Evolutionary conservation across 2,329 filamentous ascomycete genomes (phyloP).

Genomic region (Colletotrichum caudatum): DNA sequence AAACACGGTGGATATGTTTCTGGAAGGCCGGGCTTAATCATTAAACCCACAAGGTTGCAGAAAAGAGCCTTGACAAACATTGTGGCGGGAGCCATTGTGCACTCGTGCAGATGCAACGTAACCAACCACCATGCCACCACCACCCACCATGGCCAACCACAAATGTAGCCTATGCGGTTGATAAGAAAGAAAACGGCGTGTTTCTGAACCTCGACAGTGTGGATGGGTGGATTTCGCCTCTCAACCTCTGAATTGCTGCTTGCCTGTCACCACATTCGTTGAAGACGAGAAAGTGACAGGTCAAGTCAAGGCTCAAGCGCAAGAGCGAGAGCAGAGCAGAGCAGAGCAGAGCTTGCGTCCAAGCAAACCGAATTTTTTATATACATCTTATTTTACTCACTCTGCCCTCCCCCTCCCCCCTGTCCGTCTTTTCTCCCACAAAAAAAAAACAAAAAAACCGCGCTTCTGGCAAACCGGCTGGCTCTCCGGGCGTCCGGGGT

Average conservation of each 20-base stretch:
- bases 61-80: slow-evolving; percentile 13
- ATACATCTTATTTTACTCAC: too few relatives aligned
- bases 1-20: not conserved
- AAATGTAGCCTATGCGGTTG: not conserved
- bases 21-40: not conserved
- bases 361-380: not conserved
- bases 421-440: not conserved
- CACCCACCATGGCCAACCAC: not conserved
- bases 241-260: not conserved
- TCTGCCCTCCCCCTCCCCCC: not conserved
- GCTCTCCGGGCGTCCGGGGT: slow-evolving; percentile 36
- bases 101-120: slow-evolving; percentile 18
- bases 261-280: slow-evolving; percentile 15
- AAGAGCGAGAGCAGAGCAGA: too few relatives aligned
- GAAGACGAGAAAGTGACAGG: slow-evolving; percentile 27
- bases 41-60: not conserved
- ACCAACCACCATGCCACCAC: not conserved
- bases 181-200: slow-evolving; percentile 13
- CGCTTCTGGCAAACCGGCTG: slow-evolving; percentile 37
- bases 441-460: too few relatives aligned
- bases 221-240: slow-evolving; percentile 15
- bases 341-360: slow-evolving; percentile 1
- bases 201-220: slow-evolving; percentile 21
- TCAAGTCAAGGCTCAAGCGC: slow-evolving; percentile 10
- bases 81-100: not conserved